These are phyloP conservation scores for Boletellus sp. DNA, from an alignment of 1,284 basidiomycete genomes.

Conservation along the genomic window DNA sequence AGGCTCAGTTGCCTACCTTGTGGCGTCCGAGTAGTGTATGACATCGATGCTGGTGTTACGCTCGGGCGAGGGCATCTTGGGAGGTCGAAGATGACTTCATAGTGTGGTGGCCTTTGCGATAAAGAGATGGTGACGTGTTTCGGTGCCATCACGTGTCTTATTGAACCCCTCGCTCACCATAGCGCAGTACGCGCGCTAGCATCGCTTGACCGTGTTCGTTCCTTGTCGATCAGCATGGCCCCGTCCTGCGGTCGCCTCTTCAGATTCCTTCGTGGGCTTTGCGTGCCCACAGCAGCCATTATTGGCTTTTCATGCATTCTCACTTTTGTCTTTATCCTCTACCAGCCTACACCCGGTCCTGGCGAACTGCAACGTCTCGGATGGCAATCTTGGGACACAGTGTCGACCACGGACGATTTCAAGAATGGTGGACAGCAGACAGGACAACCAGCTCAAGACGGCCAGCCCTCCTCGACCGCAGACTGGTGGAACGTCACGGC, in stretches of 20 bases:
- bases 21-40: too few relatives aligned
- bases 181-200: too few relatives aligned
- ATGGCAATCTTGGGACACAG: conserved; percentile 86
- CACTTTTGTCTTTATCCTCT: conserved; percentile 71
- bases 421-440: not conserved
- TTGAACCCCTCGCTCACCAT: too few relatives aligned
- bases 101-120: too few relatives aligned
- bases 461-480: conserved; percentile 33
- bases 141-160: too few relatives aligned
- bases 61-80: too few relatives aligned
- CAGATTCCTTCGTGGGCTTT: conserved; percentile 45
- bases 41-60: too few relatives aligned
- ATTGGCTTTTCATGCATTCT: conserved; percentile 68
- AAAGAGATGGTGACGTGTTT: too few relatives aligned
- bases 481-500: conserved; percentile 72
- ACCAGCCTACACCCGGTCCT: conserved; percentile 71
- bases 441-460: conserved; percentile 9
- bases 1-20: too few relatives aligned
- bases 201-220: too few relatives aligned
- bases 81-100: too few relatives aligned
- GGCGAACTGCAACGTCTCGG: conserved; percentile 72
- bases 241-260: conserved; percentile 31
- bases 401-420: conserved; percentile 33
- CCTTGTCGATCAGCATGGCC: too few relatives aligned
- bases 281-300: conserved; percentile 57